Percentiles rank a stretch among this genome's conserved stretches.
These are phyloP conservation scores for Lactuca sativa DNA, from an alignment of 129 eudicot genomes.

Conservation along the genomic window DNA sequence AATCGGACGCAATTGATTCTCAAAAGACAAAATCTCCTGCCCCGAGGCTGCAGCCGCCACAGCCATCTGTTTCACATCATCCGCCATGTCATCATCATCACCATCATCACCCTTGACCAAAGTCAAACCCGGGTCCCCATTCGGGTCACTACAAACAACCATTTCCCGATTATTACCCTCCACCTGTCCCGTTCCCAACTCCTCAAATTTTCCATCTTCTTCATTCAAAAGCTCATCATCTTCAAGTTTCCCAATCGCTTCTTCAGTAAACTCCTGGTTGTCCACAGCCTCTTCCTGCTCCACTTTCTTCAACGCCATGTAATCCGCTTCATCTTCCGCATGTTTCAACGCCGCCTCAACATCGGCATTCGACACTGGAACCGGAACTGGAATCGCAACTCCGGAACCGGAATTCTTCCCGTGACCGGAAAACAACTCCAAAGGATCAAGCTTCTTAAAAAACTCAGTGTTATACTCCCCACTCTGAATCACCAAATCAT, in stretches of 20 bases:
- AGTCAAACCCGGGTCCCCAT: conserved; percentile 48
- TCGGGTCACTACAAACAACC: conserved; percentile 34
- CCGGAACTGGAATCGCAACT: background rate
- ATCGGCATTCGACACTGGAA: conserved; percentile 59
- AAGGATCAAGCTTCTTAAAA: conserved; percentile 91
- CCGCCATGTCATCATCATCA: conserved; percentile 93
- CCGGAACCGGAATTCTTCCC: conserved; percentile 28
- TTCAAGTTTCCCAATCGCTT: conserved; percentile 61
- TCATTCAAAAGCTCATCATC: conserved; percentile 88
- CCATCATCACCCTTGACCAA: conserved; percentile 53
- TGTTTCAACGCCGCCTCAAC: conserved; percentile 92
- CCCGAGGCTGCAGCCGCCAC: conserved; percentile 94
- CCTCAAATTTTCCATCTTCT: conserved; percentile 59
- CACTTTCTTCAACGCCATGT: conserved; percentile 96
- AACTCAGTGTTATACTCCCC: conserved; percentile 95
- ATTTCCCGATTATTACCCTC: conserved; percentile 36
- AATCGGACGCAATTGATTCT: conserved; percentile 86
- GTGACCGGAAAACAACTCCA: conserved; percentile 85
- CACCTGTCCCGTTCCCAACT: conserved; percentile 35
- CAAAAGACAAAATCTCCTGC: conserved; percentile 73
- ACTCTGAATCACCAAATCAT: conserved; percentile 94
- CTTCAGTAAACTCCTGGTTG: conserved; percentile 95
- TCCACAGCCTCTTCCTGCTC: conserved; percentile 99
- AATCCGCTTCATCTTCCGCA: conserved; percentile 99
- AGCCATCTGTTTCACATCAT: conserved; percentile 93